Conservation (phyloP, 2,329 filamentous ascomycete genomes). For the Sclerotiophoma versabilis region DNA sequence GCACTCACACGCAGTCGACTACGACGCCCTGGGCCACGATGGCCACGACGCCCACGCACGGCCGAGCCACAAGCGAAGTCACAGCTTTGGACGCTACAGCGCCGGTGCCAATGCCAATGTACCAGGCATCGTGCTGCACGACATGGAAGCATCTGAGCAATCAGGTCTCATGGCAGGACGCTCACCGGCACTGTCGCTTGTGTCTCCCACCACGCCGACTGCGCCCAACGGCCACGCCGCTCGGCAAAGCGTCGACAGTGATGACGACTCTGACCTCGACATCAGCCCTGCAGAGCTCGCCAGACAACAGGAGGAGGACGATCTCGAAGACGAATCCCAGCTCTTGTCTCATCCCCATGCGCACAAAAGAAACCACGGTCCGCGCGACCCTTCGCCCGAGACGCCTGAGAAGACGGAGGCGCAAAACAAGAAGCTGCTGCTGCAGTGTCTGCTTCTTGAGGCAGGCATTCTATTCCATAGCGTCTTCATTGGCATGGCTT, state of each 20-base stretch:
- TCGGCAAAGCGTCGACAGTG: conserved; percentile 26
- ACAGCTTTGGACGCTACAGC: conserved; percentile 44
- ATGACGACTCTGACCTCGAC: conserved; percentile 46
- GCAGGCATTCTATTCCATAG: conserved; percentile 82
- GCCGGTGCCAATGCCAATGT: conserved; percentile 32
- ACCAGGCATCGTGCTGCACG: conserved; percentile 42
- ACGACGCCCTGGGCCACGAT: conserved; percentile 52
- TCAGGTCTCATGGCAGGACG: conserved; percentile 40
- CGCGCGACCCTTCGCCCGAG: conserved; percentile 22
- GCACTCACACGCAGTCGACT: conserved; percentile 64
- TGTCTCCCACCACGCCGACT: conserved; percentile 32
- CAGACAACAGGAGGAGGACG: conserved; percentile 30
- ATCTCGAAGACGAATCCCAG: conserved; percentile 42
- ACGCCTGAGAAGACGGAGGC: conserved; percentile 47
- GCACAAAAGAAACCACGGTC: conserved; percentile 26
- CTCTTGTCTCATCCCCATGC: conserved; percentile 36
- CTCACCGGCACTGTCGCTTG: conserved; percentile 40
- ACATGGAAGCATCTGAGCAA: conserved; percentile 40
- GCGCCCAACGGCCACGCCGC: conserved; percentile 12
- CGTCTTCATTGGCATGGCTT: conserved; percentile 76
- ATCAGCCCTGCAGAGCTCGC: conserved; percentile 47
- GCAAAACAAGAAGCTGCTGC: conserved; percentile 66
- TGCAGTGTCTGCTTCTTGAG: conserved; percentile 78
- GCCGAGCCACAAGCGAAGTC: conserved; percentile 39
- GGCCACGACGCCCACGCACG: conserved; percentile 23